Base-by-base conservation (phyloP, 2,329 filamentous ascomycete genomes). In the Elsinoe perseae region DNA sequence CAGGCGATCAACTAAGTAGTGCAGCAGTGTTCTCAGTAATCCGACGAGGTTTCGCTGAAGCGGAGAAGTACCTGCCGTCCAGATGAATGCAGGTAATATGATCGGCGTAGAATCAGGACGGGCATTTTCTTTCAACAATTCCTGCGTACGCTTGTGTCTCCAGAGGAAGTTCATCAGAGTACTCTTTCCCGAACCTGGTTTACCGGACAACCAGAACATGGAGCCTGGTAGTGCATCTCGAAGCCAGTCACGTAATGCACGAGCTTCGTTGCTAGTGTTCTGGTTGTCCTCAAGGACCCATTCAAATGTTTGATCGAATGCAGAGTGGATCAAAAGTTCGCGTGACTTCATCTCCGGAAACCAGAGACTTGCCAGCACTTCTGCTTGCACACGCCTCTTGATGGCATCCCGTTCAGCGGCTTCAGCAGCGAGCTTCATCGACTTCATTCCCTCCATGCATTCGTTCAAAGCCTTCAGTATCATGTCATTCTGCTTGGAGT, bases 171-270 rank as follows among this genome's bases (percentile, higher is more conserved):
- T 4, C 32, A 54, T 54, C 2, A 54, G 50, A 21, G 50, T 54
- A 16, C 50, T 54, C 18, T 54, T 54, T 4, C 50, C 50, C 4
- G 50, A 54, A 3, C 50, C 32, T 2, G 50, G 30, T n/a, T 52
- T 52, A 10, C 48, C 48, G n/a, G 27, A 25, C 3, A 52, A n/a
- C 48, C 48, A 52, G 48, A 52, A 52, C 18, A 12, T 30, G 18
- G 43, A 25, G 4, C 27, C 27, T 5, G 7, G 4, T 27, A 12
- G 21, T 21, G 2, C 21, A 18, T 27, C 14, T 20, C 20, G 5
- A 5, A 48, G 3, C 43, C 43, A 48, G 43, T 48, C 43, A 2
- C 8, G 43, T 12, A 48, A 4, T 4, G n/a, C 3, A 3, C 4
- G 3, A 12, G 43, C 21, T n/a, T 9, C 20, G 4, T 28, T 4